phyloP scores from a whole-genome alignment of 208 protist genomes.

The Polymyxa betae region DNA sequence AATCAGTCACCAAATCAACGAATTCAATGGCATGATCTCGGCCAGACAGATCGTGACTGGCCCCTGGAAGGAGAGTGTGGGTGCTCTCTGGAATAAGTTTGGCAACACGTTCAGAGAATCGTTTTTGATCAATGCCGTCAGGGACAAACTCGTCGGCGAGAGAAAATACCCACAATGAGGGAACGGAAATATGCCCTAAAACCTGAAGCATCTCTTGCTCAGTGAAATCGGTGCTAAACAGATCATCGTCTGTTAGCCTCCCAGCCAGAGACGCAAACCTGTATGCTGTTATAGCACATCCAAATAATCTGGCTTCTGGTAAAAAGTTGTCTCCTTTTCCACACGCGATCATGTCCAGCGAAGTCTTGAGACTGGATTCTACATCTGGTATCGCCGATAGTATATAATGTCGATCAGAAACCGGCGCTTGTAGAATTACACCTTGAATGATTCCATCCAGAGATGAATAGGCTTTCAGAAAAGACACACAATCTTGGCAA shows the following conservation, averaged over 20 bases:
- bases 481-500: not conserved
- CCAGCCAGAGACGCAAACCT: constrained; percentile 4
- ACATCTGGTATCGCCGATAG: not conserved
- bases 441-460: not conserved
- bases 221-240: constrained; percentile 17
- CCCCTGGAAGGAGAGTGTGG: not conserved
- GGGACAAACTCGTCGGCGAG: constrained; percentile 16
- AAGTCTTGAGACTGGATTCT: not conserved
- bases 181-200: not conserved
- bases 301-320: not conserved
- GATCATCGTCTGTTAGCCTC: constrained; percentile 22
- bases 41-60: constrained; percentile 15
- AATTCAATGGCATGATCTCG: not conserved
- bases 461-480: not conserved
- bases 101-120: not conserved
- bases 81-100: not conserved
- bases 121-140: not conserved
- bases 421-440: not conserved
- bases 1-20: not conserved
- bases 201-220: not conserved
- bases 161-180: constrained; percentile 45
- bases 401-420: not conserved
- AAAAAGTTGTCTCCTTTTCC: not conserved
- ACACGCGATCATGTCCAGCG: not conserved
- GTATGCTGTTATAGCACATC: not conserved